These are phyloP conservation scores for Funneliformis caledonium DNA, from an alignment of 371 early-diverging fungal genomes.

Conservation along the genomic window DNA sequence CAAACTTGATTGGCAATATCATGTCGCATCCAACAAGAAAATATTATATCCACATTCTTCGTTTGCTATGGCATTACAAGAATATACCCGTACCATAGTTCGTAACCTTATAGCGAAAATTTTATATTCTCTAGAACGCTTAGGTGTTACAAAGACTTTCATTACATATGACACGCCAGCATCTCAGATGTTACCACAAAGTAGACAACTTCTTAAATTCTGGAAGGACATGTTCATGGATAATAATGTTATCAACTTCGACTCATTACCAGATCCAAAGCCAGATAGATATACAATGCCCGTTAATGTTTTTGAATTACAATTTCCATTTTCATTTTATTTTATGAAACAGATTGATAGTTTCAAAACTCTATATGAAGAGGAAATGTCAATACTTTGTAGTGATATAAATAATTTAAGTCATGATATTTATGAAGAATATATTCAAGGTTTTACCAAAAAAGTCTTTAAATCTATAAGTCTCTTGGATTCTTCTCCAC, in stretches of 20 bases:
- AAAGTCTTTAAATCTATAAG: conserved; percentile 5
- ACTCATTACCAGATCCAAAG: conserved; percentile 17
- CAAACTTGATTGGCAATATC: conserved; percentile 35
- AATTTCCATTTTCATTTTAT: conserved; percentile 40
- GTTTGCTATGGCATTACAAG: conserved; percentile 26
- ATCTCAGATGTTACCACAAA: background rate
- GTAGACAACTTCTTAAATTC: conserved; percentile 3
- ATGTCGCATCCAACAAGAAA: conserved; percentile 36
- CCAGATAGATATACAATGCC: conserved; percentile 31
- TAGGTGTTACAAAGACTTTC: conserved; percentile 8
- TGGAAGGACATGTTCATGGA: conserved; percentile 33
- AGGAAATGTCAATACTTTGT: conserved; percentile 7
- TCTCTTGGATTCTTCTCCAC: background rate
- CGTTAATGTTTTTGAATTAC: background rate
- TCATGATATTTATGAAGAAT: background rate
- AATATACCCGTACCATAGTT: conserved; percentile 20
- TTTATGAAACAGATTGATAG: conserved; percentile 38
- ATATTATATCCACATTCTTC: conserved; percentile 31
- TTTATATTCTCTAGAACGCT: conserved; percentile 26
- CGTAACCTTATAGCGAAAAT: conserved; percentile 35
- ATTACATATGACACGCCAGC: background rate
- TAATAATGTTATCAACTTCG: conserved; percentile 21
- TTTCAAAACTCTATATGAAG: conserved; percentile 34
- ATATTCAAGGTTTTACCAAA: background rate
- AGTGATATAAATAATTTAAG: conserved; percentile 27